Conservation (phyloP, 1,139 yeast species). For the Yamadazyma sp. region DNA sequence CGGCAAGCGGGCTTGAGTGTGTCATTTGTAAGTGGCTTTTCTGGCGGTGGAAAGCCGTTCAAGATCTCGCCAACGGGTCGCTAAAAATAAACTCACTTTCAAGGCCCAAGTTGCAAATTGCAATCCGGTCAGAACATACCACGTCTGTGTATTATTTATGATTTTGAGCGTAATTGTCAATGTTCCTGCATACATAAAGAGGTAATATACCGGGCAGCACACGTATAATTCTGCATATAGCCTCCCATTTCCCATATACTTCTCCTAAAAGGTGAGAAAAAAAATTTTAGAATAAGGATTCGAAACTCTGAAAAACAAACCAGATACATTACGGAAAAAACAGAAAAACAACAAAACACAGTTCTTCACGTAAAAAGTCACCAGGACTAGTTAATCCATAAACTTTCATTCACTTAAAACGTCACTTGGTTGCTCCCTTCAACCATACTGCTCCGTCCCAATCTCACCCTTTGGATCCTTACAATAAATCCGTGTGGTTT, state of each 20-base stretch:
- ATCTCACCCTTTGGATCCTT: no score
- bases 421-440: not conserved
- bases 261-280: slow-evolving; percentile 1
- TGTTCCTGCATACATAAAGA: not conserved
- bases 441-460: not conserved
- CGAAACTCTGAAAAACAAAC: slow-evolving; percentile 1
- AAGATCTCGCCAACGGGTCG: not conserved
- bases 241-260: not conserved
- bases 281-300: slow-evolving; percentile 1
- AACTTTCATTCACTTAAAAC: slow-evolving; percentile 1
- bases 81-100: not conserved
- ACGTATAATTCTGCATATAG: not conserved
- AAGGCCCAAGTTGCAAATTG: no score
- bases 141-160: no score
- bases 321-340: not conserved
- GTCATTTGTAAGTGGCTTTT: not conserved
- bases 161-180: not conserved
- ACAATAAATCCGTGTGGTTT: no score
- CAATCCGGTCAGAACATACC: not conserved
- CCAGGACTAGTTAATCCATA: not conserved
- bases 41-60: no score
- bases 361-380: no score
- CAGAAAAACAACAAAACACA: not conserved
- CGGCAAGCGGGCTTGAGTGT: slow-evolving; percentile 26
- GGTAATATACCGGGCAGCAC: no score